A percentile compares a stretch with the other conserved stretches of the same genome.
Conservation (phyloP, 2,329 filamentous ascomycete species). For the Rhinocladiella similis region DNA sequence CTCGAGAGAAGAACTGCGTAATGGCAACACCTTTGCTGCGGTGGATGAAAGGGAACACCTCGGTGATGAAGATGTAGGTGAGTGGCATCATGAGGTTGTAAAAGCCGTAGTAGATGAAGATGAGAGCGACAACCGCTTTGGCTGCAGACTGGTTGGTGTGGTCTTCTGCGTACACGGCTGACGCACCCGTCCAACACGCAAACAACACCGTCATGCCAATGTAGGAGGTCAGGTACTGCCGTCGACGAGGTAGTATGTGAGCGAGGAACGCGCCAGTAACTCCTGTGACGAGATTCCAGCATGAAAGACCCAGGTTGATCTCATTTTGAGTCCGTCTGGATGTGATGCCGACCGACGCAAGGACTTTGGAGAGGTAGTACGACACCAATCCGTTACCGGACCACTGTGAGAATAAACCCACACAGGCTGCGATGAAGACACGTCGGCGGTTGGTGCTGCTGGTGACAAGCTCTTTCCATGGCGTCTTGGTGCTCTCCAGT, state of each 20-base stretch:
- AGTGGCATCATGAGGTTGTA: constrained; percentile 36
- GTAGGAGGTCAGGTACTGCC: constrained; percentile 15
- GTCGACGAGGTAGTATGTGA: constrained; percentile 10
- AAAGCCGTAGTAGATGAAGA: constrained; percentile 44
- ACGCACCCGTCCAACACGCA: constrained; percentile 17
- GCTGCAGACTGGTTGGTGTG: constrained; percentile 12
- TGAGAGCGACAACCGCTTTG: constrained; percentile 41
- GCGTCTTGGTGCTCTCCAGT: constrained; percentile 45
- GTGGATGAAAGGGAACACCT: constrained; percentile 51
- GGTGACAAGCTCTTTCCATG: constrained; percentile 62
- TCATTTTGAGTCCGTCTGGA: constrained; percentile 37
- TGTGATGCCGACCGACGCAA: constrained; percentile 40
- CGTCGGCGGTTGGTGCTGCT: constrained; percentile 59
- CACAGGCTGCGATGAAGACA: constrained; percentile 53
- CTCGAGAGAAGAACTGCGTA: constrained; percentile 17
- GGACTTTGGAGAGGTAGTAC: constrained; percentile 40
- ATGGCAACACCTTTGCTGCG: constrained; percentile 45
- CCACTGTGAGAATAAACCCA: constrained; percentile 60
- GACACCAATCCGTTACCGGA: constrained; percentile 50
- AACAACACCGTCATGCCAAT: constrained; percentile 20
- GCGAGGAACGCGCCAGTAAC: constrained; percentile 37
- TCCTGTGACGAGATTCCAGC: constrained; percentile 41
- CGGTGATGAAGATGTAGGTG: constrained; percentile 28
- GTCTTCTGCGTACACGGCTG: constrained; percentile 17
- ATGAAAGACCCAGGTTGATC: constrained; percentile 39